These are phyloP conservation scores for Emergomyces orientalis DNA, from an alignment of 2,329 filamentous ascomycete species.

Conservation along the genomic window DNA sequence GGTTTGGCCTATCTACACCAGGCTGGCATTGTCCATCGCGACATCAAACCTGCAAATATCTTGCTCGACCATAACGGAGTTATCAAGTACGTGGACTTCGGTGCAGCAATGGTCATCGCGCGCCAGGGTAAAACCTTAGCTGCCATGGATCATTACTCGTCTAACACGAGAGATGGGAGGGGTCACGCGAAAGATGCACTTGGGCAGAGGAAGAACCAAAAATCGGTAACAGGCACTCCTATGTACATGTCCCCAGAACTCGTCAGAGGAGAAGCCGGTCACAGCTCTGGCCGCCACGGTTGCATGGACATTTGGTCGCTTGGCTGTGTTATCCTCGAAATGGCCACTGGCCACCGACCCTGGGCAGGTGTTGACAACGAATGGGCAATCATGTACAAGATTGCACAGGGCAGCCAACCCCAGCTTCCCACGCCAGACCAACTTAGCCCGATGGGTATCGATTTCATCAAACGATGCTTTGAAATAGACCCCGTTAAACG, in stretches of 20 bases:
- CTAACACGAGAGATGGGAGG: constrained; percentile 32
- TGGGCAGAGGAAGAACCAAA: constrained; percentile 50
- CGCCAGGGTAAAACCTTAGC: constrained; percentile 82
- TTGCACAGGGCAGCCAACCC: constrained; percentile 90
- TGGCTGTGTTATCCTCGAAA: constrained; percentile 77
- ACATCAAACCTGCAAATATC: constrained; percentile 57
- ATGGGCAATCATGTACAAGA: constrained; percentile 99
- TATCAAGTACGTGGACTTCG: constrained; percentile 98
- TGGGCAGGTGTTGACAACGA: constrained; percentile 97
- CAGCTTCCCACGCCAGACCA: constrained; percentile 74
- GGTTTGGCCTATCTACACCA: constrained; percentile 51
- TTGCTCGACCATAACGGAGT: constrained; percentile 85
- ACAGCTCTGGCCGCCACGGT: constrained; percentile 65
- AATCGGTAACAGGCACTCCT: constrained; percentile 92
- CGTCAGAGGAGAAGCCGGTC: constrained; percentile 77
- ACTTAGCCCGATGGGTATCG: constrained; percentile 71
- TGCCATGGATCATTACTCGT: constrained; percentile 48
- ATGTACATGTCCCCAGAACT: constrained; percentile 99
- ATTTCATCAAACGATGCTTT: constrained; percentile 84
- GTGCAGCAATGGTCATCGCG: constrained; percentile 92
- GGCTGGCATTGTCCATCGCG: constrained; percentile 49
- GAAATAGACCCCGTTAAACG: constrained; percentile 69
- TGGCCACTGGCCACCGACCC: constrained; percentile 87
- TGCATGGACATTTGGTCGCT: constrained; percentile 55
- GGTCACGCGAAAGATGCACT: constrained; percentile 16